phyloP scores from a whole-genome alignment of 805 yeast species.

The Myxozyma mucilagina region DNA sequence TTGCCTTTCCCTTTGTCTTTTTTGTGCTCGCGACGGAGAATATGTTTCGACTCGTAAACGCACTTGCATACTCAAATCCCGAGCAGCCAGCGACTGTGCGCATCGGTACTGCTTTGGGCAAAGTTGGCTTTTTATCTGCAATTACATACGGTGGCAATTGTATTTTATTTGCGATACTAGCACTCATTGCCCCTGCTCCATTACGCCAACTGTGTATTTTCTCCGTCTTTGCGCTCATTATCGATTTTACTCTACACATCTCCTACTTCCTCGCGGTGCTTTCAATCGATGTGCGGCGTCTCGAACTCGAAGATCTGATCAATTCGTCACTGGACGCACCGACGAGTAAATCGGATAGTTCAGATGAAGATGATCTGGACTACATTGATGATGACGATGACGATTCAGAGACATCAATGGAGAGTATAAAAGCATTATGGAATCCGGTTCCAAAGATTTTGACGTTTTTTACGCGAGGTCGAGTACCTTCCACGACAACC shows the following conservation, averaged over 20 bases:
- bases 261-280: conserved; percentile 67
- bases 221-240: conserved; percentile 49
- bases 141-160: conserved; percentile 41
- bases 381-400: no score
- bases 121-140: conserved; percentile 45
- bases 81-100: conserved; percentile 47
- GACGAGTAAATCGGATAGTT: conserved; percentile 18
- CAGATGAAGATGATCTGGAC: conserved; percentile 29
- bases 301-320: conserved; percentile 57
- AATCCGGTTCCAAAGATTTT: conserved; percentile 25
- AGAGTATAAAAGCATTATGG: conserved; percentile 12
- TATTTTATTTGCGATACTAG: conserved; percentile 35
- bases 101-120: conserved; percentile 43
- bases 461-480: conserved; percentile 13
- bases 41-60: conserved; percentile 48
- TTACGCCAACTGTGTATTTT: conserved; percentile 47
- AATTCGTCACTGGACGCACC: conserved; percentile 14
- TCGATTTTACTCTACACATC: conserved; percentile 62
- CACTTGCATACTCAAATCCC: conserved; percentile 46
- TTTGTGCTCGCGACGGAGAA: conserved; percentile 50
- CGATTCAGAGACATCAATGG: not conserved
- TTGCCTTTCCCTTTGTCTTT: conserved; percentile 46
- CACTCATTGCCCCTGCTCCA: conserved; percentile 8
- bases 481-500: conserved; percentile 26
- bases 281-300: conserved; percentile 63